Evolutionary conservation across 495 filamentous ascomycete species (phyloP).

Genomic region (Annulohypoxylon moriforme): DNA sequence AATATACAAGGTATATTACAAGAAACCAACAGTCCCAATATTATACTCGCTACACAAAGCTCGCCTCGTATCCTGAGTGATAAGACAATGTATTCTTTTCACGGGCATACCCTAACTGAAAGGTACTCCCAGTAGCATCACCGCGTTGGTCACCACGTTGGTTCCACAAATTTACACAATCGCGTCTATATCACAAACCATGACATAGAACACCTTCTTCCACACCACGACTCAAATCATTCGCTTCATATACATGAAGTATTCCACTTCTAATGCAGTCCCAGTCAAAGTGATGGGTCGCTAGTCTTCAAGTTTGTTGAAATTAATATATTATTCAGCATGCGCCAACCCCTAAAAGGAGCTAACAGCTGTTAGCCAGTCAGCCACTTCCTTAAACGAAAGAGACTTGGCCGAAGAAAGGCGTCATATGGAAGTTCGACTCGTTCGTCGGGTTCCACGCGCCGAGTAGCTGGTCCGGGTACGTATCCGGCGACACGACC

Average conservation of each 20-base stretch:
- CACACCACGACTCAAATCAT: background rate
- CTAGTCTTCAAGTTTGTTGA: background rate
- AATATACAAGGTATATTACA: background rate
- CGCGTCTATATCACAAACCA: background rate
- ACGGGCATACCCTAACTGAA: background rate
- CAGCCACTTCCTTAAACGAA: constrained; percentile 39
- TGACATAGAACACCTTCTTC: background rate
- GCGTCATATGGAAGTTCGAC: constrained; percentile 51
- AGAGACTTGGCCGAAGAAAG: constrained; percentile 46
- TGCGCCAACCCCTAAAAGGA: background rate
- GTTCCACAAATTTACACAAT: background rate
- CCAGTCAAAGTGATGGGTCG: background rate
- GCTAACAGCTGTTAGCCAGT: background rate
- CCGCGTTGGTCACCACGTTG: background rate
- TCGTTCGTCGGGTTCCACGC: constrained; percentile 48
- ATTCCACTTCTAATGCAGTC: background rate
- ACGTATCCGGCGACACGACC: constrained; percentile 46
- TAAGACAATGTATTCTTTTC: background rate
- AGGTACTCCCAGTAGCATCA: too few species aligned
- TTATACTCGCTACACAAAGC: background rate
- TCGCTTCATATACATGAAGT: background rate
- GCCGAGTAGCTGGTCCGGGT: constrained; percentile 46
- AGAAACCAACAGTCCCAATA: background rate
- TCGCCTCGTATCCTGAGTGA: background rate
- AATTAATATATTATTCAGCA: background rate